These are phyloP conservation scores for Schizophyllum commune DNA, from an alignment of 1,284 basidiomycete species.

Conservation along the genomic window DNA sequence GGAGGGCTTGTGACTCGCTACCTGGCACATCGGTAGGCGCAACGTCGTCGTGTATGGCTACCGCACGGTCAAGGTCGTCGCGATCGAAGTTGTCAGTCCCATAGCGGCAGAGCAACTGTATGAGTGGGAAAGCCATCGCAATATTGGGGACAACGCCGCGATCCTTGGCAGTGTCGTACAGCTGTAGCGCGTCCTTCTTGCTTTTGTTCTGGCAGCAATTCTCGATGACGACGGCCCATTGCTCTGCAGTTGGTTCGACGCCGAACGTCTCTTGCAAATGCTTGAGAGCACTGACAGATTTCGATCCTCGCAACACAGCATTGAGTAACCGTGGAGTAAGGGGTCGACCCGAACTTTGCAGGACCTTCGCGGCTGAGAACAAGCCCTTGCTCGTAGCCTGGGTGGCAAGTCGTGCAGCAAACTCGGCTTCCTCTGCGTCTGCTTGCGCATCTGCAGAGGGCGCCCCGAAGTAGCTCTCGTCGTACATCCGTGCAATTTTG, in stretches of 20 bases:
- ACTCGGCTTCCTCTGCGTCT: neutral
- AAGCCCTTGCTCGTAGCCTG: neutral
- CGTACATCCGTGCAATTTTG: neutral
- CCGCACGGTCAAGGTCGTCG: slow-evolving; percentile 36
- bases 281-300: slow-evolving; percentile 29
- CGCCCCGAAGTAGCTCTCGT: neutral
- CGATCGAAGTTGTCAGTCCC: neutral
- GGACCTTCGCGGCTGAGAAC: neutral
- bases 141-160: slow-evolving; percentile 38
- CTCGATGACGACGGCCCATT: slow-evolving; percentile 46
- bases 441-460: neutral
- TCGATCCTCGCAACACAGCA: slow-evolving; percentile 24
- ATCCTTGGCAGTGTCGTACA: slow-evolving; percentile 39
- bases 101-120: slow-evolving; percentile 36
- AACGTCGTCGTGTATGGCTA: slow-evolving; percentile 43
- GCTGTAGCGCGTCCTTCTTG: slow-evolving; percentile 30
- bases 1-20: neutral
- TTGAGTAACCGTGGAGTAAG: slow-evolving; percentile 20
- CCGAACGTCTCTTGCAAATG: slow-evolving; percentile 34
- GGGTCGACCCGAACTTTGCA: neutral
- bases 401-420: neutral
- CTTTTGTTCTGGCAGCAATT: slow-evolving; percentile 34
- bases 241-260: slow-evolving; percentile 30
- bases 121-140: slow-evolving; percentile 41
- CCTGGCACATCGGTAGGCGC: slow-evolving; percentile 9